Evolutionary conservation across 2,329 filamentous ascomycete species (phyloP), one percentile per base, ranked within the genome.

Genomic region (Microdochium trichocladiopsis): DNA sequence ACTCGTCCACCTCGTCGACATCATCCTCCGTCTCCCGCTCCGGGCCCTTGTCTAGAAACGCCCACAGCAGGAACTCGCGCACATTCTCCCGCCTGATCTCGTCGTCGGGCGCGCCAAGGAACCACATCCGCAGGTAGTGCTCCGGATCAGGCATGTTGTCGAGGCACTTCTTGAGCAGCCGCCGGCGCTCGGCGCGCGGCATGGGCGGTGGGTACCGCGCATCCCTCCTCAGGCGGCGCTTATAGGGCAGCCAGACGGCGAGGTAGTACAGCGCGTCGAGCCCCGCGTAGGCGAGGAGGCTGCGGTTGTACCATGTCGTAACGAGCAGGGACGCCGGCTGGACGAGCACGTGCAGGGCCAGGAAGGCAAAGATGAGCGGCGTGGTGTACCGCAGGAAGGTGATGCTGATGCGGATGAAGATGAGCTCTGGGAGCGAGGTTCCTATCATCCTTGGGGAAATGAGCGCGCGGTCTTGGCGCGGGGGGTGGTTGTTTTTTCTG

Each of bases 11-110:
- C 51, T 79, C 75, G 0, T 62, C 59, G 2, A 66, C 59, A 5
- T 71, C 62, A 5, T 73, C 69, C 0, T 62, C 58, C 4, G 60
- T 57, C 47, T 63, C 58, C 9, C 55, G 47, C 12, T 41, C 64
- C 21, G 54, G 58, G 59, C 51, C 55, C 25, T 59, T 60, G 48
- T 85, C 82, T 54, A 86, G 80, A 60, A 89, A 82, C 1, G 80
- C 84, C 86, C 86, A 90, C 9, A 79, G 71, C 22, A 87, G 65
- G 58, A 87, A 88, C 55, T 87, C 82, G 57, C 74, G 76, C 50
- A 88, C 66, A 59, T 89, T 87, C n/a, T 88, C 83, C n/a, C 78
- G 71, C 47, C 76, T 73, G 51, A 90, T 81, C 31, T 85, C 81
- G 18, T 71, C 64, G 1, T 72, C 53, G 10, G 76, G 70, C 2